Evolutionary conservation across 139 green algal species (phyloP).

Genomic region (Coelastrella sp.): DNA sequence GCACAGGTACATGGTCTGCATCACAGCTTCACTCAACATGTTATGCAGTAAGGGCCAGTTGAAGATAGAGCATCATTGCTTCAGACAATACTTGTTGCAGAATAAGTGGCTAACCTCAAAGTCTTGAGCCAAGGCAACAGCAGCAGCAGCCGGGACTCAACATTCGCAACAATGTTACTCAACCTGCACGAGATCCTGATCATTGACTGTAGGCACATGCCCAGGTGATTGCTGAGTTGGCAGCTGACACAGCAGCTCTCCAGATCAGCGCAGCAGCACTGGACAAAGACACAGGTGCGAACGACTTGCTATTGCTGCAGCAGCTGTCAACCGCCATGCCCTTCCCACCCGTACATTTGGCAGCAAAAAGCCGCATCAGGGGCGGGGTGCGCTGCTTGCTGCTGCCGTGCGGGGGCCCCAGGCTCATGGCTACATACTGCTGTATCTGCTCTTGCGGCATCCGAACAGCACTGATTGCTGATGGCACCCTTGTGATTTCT

Average conservation of each 20-base stretch:
- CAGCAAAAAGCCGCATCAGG: neutral
- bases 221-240: neutral
- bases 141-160: too few species aligned
- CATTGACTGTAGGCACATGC: conserved; percentile 7
- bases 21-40: too few species aligned
- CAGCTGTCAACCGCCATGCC: too few species aligned
- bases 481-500: neutral
- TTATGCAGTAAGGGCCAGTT: too few species aligned
- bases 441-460: too few species aligned
- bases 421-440: too few species aligned
- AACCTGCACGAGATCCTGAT: neutral
- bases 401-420: too few species aligned
- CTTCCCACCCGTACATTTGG: too few species aligned
- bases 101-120: neutral
- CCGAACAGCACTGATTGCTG: too few species aligned
- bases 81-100: neutral
- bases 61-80: neutral
- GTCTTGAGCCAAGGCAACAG: neutral
- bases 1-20: neutral
- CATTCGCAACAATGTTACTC: too few species aligned
- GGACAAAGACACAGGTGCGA: neutral
- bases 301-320: too few species aligned
- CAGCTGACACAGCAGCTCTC: conserved; percentile 28
- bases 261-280: conserved; percentile 37
- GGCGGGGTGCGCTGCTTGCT: too few species aligned